phyloP scores from a whole-genome alignment of 202 grass and related monocot species.

The Musa balbisiana region DNA sequence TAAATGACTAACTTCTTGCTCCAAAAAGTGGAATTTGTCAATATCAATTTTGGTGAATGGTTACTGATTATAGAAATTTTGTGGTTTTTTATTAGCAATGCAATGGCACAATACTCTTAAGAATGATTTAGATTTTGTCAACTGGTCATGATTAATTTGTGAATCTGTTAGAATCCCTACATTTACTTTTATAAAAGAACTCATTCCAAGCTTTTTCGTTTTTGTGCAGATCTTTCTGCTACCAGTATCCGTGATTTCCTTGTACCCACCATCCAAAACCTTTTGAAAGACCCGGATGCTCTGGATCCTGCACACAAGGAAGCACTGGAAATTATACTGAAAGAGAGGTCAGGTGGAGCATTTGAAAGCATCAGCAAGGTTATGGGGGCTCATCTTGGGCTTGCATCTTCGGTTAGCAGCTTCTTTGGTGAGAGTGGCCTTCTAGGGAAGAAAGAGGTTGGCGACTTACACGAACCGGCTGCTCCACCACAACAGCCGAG shows the following conservation, averaged over 20 bases:
- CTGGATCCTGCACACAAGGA: constrained; percentile 94
- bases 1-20: too few species aligned
- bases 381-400: constrained; percentile 84
- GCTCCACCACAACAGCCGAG: constrained; percentile 17
- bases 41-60: not conserved
- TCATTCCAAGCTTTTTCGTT: not conserved
- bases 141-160: not conserved
- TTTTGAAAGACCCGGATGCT: constrained; percentile 75
- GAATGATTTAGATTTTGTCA: not conserved
- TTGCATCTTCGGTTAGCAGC: constrained; percentile 72
- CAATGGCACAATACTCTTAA: not conserved
- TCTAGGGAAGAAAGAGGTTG: constrained; percentile 68
- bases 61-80: not conserved
- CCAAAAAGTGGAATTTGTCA: not conserved
- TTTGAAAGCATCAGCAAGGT: constrained; percentile 81
- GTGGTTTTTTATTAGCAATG: not conserved
- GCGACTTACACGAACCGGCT: constrained; percentile 30
- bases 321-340: constrained; percentile 75
- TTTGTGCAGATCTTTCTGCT: constrained; percentile 55
- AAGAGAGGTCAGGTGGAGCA: constrained; percentile 64
- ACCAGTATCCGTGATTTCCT: constrained; percentile 65
- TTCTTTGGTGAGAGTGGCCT: constrained; percentile 78
- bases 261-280: constrained; percentile 77
- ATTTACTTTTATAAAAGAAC: not conserved
- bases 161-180: not conserved